Evolutionary conservation across 2,329 filamentous ascomycete species (phyloP).

Genomic region (Bipolaris victoriae): DNA sequence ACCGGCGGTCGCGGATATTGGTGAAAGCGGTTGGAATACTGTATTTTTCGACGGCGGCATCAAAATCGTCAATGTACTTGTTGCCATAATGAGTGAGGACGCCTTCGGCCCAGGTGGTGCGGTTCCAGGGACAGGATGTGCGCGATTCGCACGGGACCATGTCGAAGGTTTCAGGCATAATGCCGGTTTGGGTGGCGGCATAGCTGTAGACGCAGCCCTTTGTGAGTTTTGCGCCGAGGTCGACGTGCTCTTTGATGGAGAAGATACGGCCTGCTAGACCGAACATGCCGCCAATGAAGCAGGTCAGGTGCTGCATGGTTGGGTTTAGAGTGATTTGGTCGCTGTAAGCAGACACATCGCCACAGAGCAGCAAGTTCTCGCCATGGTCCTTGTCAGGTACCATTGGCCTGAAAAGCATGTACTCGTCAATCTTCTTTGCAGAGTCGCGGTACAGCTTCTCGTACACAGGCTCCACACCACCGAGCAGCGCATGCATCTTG

Average conservation of each 20-base stretch:
- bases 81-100: conserved; percentile 33
- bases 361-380: conserved; percentile 40
- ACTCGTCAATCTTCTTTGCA: conserved; percentile 51
- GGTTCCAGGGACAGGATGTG: conserved; percentile 59
- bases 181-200: conserved; percentile 59
- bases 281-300: conserved; percentile 68
- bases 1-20: conserved; percentile 50
- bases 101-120: conserved; percentile 56
- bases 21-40: conserved; percentile 51
- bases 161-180: conserved; percentile 66
- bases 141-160: conserved; percentile 56
- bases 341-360: conserved; percentile 41
- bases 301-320: conserved; percentile 64
- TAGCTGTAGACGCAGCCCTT: conserved; percentile 69
- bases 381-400: conserved; percentile 35
- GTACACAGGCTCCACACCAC: conserved; percentile 55
- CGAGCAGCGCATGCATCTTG: conserved; percentile 44
- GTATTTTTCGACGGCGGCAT: conserved; percentile 23
- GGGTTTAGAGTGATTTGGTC: conserved; percentile 45
- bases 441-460: conserved; percentile 62
- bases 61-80: conserved; percentile 22
- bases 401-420: conserved; percentile 58
- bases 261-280: conserved; percentile 65
- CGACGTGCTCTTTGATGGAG: conserved; percentile 58
- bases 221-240: conserved; percentile 63